Base-by-base conservation (phyloP, 2,329 filamentous ascomycete genomes). In the Aspergillus niger region DNA sequence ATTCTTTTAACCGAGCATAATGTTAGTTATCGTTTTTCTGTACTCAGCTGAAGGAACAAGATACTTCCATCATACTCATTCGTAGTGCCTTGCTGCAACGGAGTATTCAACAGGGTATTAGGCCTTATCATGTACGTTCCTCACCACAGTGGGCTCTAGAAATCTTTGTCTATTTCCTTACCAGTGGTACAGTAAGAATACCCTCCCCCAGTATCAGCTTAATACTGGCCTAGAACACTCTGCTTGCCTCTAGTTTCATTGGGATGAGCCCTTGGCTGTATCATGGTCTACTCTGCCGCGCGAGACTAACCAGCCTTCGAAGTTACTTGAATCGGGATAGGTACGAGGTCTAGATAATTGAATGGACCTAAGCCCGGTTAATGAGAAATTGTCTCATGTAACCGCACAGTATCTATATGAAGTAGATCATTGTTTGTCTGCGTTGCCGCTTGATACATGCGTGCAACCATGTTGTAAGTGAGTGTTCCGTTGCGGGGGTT, bases 121-220 rank as follows among this genome's bases (percentile, higher is more conserved):
- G 24, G 24, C 24, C 24, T 26, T 26, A 26, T 26, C 24, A 26
- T 26, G 24, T 26, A 26, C 24, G 24, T 26, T 26, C 24, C 24
- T 3, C 24, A 26, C 24, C 24, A 3, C 24, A 26, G 24, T 3
- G 2, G 24, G 24, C 24, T 26, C 24, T 26, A 26, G 24, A n/a
- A n/a, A n/a, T n/a, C n/a, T n/a, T n/a, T n/a, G n/a, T n/a, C n/a
- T n/a, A n/a, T n/a, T n/a, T n/a, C n/a, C n/a, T n/a, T 28, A 55
- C 39, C 28, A 55, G 39, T 11, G 52, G 52, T 55, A n/a, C 26
- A 55, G 38, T 55, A 55, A 55, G 39, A 7, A 28, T 43, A 43
- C 13, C 6, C 38, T 55, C 52, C 41, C 3, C 36, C 15, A 55
- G 52, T n/a, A 55, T 32, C 26, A 55, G 52, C 15, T 7, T 44